Evolutionary conservation across 108 stramenopile species (phyloP), one percentile per base, ranked within the genome.

Genomic region (Stephanodiscus minutulus): DNA sequence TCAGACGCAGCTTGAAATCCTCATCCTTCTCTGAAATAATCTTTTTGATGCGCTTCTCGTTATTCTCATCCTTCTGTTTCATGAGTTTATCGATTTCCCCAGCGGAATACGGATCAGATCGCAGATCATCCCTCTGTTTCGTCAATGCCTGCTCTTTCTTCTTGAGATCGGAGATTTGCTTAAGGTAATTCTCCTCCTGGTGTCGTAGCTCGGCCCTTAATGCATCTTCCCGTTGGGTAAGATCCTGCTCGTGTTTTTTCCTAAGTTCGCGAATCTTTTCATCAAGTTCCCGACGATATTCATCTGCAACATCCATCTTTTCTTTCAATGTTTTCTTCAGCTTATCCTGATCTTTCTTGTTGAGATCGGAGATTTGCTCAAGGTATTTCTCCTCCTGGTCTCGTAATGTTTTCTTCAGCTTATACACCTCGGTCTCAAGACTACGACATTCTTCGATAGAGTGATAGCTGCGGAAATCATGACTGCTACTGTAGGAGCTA

Each of bases 101-200:
- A 9, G 20, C 50, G 7, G 50, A 20, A 52, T 7, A 52, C 1
- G 50, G 39, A 66, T 64, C 69, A 64, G 68, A 61, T 6, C 55
- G 47, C 5, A 64, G 54, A 41, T n/a, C n/a, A n/a, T n/a, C n/a
- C n/a, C n/a, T n/a, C n/a, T n/a, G n/a, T n/a, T n/a, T n/a, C n/a
- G 64, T 60, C 15, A 69, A 44, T 53, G 36, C 62, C 29, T 77
- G 44, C 47, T 76, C 67, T 27, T 53, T 68, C 53, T 61, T 44
- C 57, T 77, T 70, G 1, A 33, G 56, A 59, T 70, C 68, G 10
- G 62, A 64, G 18, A 77, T 20, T 31, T 77, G 61, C 35, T 64
- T 21, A n/a, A 77, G 37, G 56, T 64, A 77, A 3, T 53, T 22
- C 7, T 70, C 77, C 63, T 77, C 70, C 28, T 77, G 66, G 4